Evolutionary conservation across 2,329 filamentous ascomycete species (phyloP).

Genomic region (Trichoderma sp.): DNA sequence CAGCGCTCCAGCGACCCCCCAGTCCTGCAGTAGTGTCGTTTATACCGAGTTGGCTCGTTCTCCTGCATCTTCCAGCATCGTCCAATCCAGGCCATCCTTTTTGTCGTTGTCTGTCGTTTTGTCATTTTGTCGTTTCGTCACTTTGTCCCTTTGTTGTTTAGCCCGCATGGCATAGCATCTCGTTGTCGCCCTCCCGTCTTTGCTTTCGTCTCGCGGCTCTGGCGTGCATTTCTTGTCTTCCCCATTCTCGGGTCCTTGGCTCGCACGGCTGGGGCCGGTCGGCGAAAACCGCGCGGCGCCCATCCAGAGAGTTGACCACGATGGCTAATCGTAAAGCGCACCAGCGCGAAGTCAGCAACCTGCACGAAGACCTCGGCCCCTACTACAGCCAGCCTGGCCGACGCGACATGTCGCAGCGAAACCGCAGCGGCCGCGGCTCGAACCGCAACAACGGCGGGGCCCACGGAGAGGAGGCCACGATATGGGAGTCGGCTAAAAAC

Average conservation of each 20-base stretch:
- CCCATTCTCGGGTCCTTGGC: slow-evolving; percentile 12
- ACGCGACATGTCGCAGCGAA: slow-evolving; percentile 46
- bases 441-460: slow-evolving; percentile 47
- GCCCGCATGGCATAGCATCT: slow-evolving; percentile 14
- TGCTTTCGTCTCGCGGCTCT: neutral
- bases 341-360: slow-evolving; percentile 38
- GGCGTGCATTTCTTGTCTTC: neutral
- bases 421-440: slow-evolving; percentile 47
- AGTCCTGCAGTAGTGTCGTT: slow-evolving; percentile 21
- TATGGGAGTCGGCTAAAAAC: slow-evolving; percentile 46
- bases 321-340: slow-evolving; percentile 41
- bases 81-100: neutral
- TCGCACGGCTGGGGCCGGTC: slow-evolving; percentile 19
- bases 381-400: slow-evolving; percentile 34
- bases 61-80: slow-evolving; percentile 9
- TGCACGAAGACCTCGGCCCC: slow-evolving; percentile 40
- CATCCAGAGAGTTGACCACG: neutral
- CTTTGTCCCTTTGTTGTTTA: neutral
- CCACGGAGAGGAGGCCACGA: slow-evolving; percentile 47
- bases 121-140: neutral
- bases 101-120: slow-evolving; percentile 14
- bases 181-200: neutral
- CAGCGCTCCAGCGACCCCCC: slow-evolving; percentile 15
- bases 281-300: slow-evolving; percentile 21
- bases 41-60: slow-evolving; percentile 26